Percentiles rank a stretch among this genome's conserved stretches.
Evolutionary conservation across 1,139 yeast species (phyloP).

Genomic region (Lodderomyces theae): DNA sequence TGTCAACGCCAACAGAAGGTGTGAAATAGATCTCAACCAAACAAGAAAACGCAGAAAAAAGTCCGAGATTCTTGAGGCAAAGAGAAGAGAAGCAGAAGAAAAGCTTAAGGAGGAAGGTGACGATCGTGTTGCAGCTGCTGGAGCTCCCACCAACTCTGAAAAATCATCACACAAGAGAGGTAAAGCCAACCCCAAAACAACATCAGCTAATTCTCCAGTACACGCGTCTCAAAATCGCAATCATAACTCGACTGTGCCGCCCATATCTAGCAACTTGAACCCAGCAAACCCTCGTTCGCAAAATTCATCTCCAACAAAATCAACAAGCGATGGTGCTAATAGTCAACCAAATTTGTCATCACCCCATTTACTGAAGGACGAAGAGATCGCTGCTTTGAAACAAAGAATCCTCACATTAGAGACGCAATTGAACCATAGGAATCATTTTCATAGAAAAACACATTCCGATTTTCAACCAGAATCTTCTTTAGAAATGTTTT

Average conservation of each 20-base stretch:
- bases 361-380: slow-evolving; percentile 10
- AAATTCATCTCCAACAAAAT: not conserved
- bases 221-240: not conserved
- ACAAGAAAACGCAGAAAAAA: slow-evolving; percentile 52
- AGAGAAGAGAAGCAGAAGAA: slow-evolving; percentile 12
- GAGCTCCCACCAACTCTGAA: no score
- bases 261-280: slow-evolving; percentile 9
- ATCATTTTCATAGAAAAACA: slow-evolving; percentile 4
- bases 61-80: slow-evolving; percentile 25
- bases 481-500: slow-evolving; percentile 15
- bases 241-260: slow-evolving; percentile 9
- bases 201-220: not conserved
- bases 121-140: no score
- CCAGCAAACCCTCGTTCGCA: slow-evolving; percentile 4
- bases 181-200: not conserved
- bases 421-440: slow-evolving; percentile 16
- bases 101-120: no score
- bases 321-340: not conserved
- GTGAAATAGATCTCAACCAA: slow-evolving; percentile 67
- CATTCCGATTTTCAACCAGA: slow-evolving; percentile 5
- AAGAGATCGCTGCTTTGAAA: slow-evolving; percentile 19
- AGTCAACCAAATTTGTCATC: slow-evolving; percentile 4
- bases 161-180: not conserved
- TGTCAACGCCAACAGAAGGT: slow-evolving; percentile 55
- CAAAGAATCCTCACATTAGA: slow-evolving; percentile 22